Evolutionary conservation across 2,329 filamentous ascomycete species (phyloP), one percentile per base, ranked within the genome.

Genomic region (Talaromyces sp.): DNA sequence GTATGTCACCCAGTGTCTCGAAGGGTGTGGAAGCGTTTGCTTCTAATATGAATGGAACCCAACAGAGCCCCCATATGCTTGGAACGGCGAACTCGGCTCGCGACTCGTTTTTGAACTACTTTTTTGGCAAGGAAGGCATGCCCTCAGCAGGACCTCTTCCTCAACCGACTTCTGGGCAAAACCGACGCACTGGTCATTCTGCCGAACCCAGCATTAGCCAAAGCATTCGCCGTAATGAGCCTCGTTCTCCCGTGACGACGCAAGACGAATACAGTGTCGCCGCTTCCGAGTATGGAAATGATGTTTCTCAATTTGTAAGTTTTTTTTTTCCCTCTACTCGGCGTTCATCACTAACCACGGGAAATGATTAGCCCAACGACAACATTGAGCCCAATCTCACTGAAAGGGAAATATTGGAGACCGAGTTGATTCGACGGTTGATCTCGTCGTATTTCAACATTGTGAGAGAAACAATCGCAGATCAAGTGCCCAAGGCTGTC

Each of bases 381-480:
- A 73, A 73, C 57, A 85, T 88, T 63, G 92, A 96, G 71, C 92
- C 92, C 35, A 91, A 91, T 59, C 85, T 99, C 69, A 97, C 93
- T 0, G 95, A 99, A 67, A 90, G 95, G 57, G 95, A 99, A 79
- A 90, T 92, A 51, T 90, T 99, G 81, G 95, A 99, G 79, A 98
- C 95, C 10, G 95, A 99, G 77, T 86, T 99, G 46, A 99, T 99
- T 73, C 89, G 93, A 53, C 90, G 93, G 53, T 85, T 99, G 60
- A 99, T 99, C 74, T 96, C 91, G 32, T 97, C 93, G 1, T 99
- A 99, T 81, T 99, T 99, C 82, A 96, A 96, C 75, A 99, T 99
- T 70, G 95, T 99, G 53, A 90, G 95, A 64, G 95, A 99, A 78
- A 93, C 91, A n/a, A 96, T 97, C 69, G 93, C 93, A 51, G 95